Base-by-base conservation (phyloP, 169 alveolate genomes). In the Eimeria nieschulzi region DNA sequence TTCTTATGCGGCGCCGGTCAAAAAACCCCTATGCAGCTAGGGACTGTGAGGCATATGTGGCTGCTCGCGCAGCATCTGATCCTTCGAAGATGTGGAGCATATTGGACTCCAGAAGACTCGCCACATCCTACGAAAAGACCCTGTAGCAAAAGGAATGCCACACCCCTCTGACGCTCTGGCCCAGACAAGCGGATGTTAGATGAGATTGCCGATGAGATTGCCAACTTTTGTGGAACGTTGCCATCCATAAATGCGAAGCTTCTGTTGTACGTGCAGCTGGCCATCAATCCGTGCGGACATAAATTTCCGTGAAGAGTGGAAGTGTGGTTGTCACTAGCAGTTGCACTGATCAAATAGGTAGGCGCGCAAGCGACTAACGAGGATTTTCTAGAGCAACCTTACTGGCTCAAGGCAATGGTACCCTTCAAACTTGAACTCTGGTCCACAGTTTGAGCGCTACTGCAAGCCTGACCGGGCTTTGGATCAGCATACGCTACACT, bases 41-140 rank as follows among this genome's bases (percentile, higher is more conserved):
- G 90, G 93, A 88, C 64, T 88, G 93, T 39, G 93, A 88, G 66
- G 93, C 83, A 33, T 88, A 88, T 55, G 88, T 88, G 17, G 90
- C 93, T 53, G 84, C 93, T 6, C 84, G 83, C n/a, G 93, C 93
- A 17, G 90, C 93, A 17, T 64, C 76, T 64, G 93, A 88, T 33
- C 93, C 93, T 9, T 88, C 93, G n/a, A 75, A 83, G 75, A 70
- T 88, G 78, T 88, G 93, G 93, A 78, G 72, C 90, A 55, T 88
- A 70, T 63, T 88, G 26, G 93, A 88, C 61, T 80, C 54, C n/a
- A 66, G 88, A 26, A 61, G 75, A 55, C 39, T 33, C 76, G 75
- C 53, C 1, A 15, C 23, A 59, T 59, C 68, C 68, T 15, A 12
- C n/a, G 88, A 56, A 59, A 80, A 80, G 75, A 12, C 66, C 88